Evolutionary conservation across 192 early-diverging fungal species (phyloP).

Genomic region (Thamnidium elegans): DNA sequence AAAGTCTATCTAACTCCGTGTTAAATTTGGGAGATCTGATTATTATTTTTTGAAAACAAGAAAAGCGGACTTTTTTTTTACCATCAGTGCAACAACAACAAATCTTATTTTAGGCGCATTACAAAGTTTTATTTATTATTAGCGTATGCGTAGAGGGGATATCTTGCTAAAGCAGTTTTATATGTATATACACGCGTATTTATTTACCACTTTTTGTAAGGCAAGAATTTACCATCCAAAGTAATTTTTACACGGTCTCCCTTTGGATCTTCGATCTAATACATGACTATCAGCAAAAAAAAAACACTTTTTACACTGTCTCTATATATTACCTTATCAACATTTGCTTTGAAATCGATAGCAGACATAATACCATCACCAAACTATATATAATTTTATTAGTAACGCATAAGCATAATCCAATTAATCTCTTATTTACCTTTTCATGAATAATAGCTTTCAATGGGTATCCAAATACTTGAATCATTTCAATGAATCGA

Average conservation of each 20-base stretch:
- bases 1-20: too few relatives aligned
- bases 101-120: too few relatives aligned
- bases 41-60: too few relatives aligned
- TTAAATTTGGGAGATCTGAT: too few relatives aligned
- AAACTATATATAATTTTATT: conserved; percentile 32
- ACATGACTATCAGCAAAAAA: neutral
- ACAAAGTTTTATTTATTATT: too few relatives aligned
- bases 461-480: conserved; percentile 45
- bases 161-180: too few relatives aligned
- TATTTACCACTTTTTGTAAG: conserved; percentile 35
- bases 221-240: conserved; percentile 44
- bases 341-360: conserved; percentile 41
- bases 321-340: conserved; percentile 45
- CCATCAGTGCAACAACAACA: too few relatives aligned
- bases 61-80: too few relatives aligned
- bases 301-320: neutral
- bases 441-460: conserved; percentile 48
- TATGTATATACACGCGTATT: neutral
- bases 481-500: conserved; percentile 42
- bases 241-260: conserved; percentile 41
- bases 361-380: conserved; percentile 53
- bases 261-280: conserved; percentile 27
- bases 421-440: conserved; percentile 15
- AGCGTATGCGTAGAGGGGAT: too few relatives aligned
- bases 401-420: neutral